Conservation (phyloP, 1,139 yeast genomes). For the Hansenula sp. region DNA sequence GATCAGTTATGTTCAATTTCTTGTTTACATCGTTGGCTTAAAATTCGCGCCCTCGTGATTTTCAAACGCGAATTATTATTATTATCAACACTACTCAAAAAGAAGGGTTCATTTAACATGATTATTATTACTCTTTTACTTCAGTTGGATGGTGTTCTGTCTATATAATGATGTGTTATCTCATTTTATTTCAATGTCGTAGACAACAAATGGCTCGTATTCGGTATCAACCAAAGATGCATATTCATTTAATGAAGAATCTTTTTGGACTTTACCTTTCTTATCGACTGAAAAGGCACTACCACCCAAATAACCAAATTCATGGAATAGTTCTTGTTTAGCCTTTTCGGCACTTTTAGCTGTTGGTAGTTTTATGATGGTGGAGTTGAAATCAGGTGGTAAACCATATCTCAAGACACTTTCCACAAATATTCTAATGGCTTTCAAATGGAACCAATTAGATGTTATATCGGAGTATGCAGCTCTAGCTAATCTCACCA, state of each 20-base stretch:
- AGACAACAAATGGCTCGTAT: constrained; percentile 92
- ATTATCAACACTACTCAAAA: too few species aligned
- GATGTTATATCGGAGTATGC: constrained; percentile 83
- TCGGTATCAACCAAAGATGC: constrained; percentile 91
- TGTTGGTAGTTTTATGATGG: constrained; percentile 31
- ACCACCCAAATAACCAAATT: constrained; percentile 90
- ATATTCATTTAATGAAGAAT: constrained; percentile 70
- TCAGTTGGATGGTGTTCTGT: too few species aligned
- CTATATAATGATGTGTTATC: background rate
- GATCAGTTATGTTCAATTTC: too few species aligned
- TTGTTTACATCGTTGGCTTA: too few species aligned
- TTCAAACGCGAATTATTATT: too few species aligned
- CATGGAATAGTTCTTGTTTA: constrained; percentile 60
- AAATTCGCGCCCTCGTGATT: too few species aligned
- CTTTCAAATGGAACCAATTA: constrained; percentile 86
- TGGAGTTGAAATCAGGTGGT: constrained; percentile 85
- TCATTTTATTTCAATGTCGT: constrained; percentile 42
- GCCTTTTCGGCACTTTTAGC: constrained; percentile 47
- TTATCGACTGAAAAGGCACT: constrained; percentile 68
- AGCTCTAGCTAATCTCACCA: constrained; percentile 76
- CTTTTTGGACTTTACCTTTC: constrained; percentile 59
- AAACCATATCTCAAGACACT: constrained; percentile 89
- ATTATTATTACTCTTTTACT: background rate
- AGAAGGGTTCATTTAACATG: background rate
- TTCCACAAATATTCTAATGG: constrained; percentile 55